Evolutionary conservation across 2,329 filamentous ascomycete genomes (phyloP).

Genomic region (Alternaria sp.): DNA sequence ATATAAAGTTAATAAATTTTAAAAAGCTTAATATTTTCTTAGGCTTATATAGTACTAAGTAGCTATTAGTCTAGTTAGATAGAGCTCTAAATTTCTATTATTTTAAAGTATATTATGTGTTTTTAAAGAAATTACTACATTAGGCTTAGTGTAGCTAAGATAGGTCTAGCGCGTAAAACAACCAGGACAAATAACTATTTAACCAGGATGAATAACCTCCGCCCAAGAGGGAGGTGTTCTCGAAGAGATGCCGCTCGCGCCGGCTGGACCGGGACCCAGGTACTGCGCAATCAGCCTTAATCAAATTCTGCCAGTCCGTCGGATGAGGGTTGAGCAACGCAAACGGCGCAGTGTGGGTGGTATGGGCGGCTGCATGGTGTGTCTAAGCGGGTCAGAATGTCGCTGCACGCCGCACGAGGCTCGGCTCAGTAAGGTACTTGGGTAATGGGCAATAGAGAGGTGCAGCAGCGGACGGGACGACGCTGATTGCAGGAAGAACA

Average conservation of each 20-base stretch:
- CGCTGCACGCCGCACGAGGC: conserved; percentile 19
- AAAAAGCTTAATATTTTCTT: no score
- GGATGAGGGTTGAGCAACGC: conserved; percentile 13
- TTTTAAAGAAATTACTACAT: no score
- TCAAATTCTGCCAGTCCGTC: conserved; percentile 13
- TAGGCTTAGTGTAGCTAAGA: no score
- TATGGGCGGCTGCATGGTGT: conserved; percentile 19
- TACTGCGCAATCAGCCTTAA: conserved; percentile 28
- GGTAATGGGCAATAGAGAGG: conserved; percentile 14
- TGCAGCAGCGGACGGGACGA: conserved; percentile 8
- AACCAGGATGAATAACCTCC: no score
- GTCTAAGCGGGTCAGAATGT: conserved; percentile 11
- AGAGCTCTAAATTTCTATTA: no score
- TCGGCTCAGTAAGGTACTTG: conserved; percentile 10
- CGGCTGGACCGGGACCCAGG: conserved; percentile 18
- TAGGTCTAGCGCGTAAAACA: no score
- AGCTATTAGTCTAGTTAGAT: no score
- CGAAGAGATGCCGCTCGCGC: conserved; percentile 16
- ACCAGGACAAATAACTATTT: no score
- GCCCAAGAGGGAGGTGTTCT: conserved; percentile 12
- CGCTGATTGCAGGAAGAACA: conserved; percentile 28
- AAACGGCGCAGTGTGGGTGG: conserved; percentile 15
- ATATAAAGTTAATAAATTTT: no score
- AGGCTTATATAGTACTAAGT: no score
- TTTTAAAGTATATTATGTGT: no score